A percentile compares a stretch with the other conserved stretches of the same genome.
Conservation (phyloP, 108 stramenopile species). For the Cyclotella atomus region DNA sequence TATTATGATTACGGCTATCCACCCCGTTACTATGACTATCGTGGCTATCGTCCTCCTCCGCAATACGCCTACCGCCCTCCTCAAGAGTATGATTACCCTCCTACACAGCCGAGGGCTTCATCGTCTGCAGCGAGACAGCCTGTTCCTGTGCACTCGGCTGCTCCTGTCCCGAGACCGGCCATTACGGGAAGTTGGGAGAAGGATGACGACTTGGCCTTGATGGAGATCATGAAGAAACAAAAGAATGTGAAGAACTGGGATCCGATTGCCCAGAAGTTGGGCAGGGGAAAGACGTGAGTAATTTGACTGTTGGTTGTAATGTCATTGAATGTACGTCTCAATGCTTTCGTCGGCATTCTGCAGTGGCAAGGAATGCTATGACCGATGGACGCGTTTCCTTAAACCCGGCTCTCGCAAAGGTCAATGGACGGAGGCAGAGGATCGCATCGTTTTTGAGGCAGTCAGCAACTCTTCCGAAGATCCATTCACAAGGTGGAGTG, state of each 20-base stretch:
- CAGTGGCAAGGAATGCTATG: conserved; percentile 41
- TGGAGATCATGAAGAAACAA: conserved; percentile 84
- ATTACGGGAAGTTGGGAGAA: conserved; percentile 58
- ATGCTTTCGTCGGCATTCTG: not conserved
- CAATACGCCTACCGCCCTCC: conserved; percentile 16
- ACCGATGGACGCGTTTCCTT: conserved; percentile 50
- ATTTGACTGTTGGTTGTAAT: not conserved
- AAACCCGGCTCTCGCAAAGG: conserved; percentile 58
- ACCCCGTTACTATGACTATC: conserved; percentile 33
- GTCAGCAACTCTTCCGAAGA: conserved; percentile 77
- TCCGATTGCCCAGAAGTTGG: conserved; percentile 82
- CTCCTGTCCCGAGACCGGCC: not conserved
- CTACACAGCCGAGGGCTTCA: conserved; percentile 3
- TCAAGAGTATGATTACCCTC: conserved; percentile 30
- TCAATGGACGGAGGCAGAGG: conserved; percentile 64
- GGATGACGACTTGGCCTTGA: conserved; percentile 76
- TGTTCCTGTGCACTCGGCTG: not conserved
- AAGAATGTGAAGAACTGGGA: conserved; percentile 89
- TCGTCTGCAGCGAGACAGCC: not conserved
- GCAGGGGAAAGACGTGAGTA: conserved; percentile 51
- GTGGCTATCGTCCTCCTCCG: conserved; percentile 11
- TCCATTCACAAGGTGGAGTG: conserved; percentile 89
- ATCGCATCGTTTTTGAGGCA: conserved; percentile 81
- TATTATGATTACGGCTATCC: conserved; percentile 14
- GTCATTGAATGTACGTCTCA: not conserved